Base-by-base conservation (phyloP, 768 basidiomycete species). In the Mycena chlorophos region DNA sequence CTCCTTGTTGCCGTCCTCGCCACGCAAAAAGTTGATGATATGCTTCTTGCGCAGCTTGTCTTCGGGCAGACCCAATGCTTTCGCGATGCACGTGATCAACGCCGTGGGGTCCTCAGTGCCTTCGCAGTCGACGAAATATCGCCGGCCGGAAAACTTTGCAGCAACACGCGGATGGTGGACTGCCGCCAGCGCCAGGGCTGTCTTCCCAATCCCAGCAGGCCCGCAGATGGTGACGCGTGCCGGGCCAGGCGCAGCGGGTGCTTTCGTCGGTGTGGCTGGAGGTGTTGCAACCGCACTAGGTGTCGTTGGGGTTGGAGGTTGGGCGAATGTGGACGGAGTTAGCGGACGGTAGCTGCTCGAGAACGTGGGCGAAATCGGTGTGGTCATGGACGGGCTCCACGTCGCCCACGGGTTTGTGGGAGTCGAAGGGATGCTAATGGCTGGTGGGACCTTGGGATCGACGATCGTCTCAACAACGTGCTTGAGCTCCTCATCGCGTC, bases 41-140 rank as follows among this genome's bases (percentile, higher is more conserved):
- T 28, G 26, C 51, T 55, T 60, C 38, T 20, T 34, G 22, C 59
- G 42, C 1, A 16, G 4, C 30, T 22, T 16, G 6, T 12, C n/a
- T 26, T 30, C 27, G 30, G 45, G 52, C 28, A 60, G 42, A 17
- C 37, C 49, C 17, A 60, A 40, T 2, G 10, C 12, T 4, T 14
- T 13, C 5, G 40, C 59, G 19, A 56, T 49, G 12, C 39, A 22
- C 3, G 31, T 37, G 5, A 54, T 49, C 37, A 60, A 52, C 42
- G 30, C 31, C 49, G 47, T 49, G 5, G 23, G 31, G 43, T 56
- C 59, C 22, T 10, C 26, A 16, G 53, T 50, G 50, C 49, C 37
- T 3, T 30, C 49, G 45, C 58, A 59, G 16, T 59, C 58, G 49
- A 59, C 49, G 37, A 54, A 55, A 49, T 47, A 55, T 23, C 58